A percentile compares a stretch with the other conserved stretches of the same genome.
Evolutionary conservation across 345 rosid species (phyloP).

Genomic region (Murraya koenigii): DNA sequence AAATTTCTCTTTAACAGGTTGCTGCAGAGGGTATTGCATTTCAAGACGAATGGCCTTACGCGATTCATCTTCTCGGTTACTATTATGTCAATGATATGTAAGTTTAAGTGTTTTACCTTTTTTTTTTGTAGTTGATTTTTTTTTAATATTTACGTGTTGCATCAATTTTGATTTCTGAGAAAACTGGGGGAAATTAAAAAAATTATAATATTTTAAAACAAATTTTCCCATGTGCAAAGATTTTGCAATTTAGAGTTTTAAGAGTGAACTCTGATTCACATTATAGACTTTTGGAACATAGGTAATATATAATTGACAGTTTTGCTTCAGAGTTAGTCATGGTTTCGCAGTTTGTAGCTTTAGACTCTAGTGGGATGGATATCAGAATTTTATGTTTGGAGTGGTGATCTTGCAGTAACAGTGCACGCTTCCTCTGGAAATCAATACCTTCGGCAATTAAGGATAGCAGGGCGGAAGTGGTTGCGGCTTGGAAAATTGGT

Average conservation of each 20-base stretch:
- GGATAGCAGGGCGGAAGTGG: conserved; percentile 68
- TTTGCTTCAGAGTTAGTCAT: background rate
- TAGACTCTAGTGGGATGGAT: background rate
- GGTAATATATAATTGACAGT: background rate
- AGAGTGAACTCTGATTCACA: background rate
- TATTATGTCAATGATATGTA: conserved; percentile 65
- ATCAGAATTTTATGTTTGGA: background rate
- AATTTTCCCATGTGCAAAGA: background rate
- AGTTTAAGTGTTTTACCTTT: conserved; percentile 4
- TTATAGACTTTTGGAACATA: background rate
- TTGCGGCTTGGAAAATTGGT: conserved; percentile 78
- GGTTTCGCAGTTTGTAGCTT: background rate
- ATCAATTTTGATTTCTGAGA: background rate
- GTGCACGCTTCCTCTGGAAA: conserved; percentile 84
- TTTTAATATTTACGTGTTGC: background rate
- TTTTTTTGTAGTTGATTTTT: background rate
- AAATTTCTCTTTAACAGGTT: conserved; percentile 34
- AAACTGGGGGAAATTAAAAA: background rate
- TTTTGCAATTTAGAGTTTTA: background rate
- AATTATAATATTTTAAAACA: background rate
- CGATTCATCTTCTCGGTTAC: conserved; percentile 73
- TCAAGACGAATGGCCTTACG: conserved; percentile 93
- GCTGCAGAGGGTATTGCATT: conserved; percentile 64
- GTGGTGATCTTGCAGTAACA: conserved; percentile 46
- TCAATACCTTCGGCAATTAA: conserved; percentile 30